Conservation (phyloP, 78 protist genomes). For the Speleostelium caveatum region DNA sequence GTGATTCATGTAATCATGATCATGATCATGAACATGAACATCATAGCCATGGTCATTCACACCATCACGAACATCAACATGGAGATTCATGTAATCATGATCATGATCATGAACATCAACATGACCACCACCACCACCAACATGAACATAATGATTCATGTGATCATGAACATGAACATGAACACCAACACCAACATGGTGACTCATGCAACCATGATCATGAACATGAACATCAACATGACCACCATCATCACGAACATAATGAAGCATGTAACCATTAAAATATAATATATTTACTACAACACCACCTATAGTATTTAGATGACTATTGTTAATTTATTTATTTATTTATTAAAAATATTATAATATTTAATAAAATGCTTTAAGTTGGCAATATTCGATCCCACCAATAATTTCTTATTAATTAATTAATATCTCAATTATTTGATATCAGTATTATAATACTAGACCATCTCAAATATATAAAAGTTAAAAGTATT, state of each 20-base stretch:
- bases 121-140: neutral
- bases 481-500: too few species aligned
- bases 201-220: neutral
- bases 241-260: constrained; percentile 5
- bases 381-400: too few species aligned
- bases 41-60: neutral
- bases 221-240: constrained; percentile 1
- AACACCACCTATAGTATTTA: too few species aligned
- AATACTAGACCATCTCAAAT: too few species aligned
- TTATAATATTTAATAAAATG: too few species aligned
- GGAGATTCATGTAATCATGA: neutral
- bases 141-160: neutral
- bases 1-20: too few species aligned
- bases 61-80: neutral
- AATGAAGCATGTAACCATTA: neutral
- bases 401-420: too few species aligned
- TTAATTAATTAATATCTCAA: too few species aligned
- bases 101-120: neutral
- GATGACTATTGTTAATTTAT: too few species aligned
- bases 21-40: neutral
- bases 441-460: too few species aligned
- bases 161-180: neutral
- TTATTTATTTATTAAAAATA: too few species aligned
- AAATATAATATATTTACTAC: too few species aligned
- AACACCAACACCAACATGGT: neutral